Conservation (phyloP, 805 yeast species). For the Ogataea pini region DNA sequence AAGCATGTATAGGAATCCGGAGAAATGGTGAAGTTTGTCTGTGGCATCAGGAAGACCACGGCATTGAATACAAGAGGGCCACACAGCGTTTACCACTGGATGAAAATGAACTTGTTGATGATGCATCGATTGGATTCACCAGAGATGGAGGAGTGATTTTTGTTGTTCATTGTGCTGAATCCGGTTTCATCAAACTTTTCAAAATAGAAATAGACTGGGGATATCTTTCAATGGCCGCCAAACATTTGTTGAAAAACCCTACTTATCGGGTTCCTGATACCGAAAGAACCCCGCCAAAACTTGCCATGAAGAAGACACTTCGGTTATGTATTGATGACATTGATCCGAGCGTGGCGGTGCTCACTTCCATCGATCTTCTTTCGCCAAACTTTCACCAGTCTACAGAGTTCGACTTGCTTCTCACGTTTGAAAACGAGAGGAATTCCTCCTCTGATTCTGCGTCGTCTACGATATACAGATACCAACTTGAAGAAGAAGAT, state of each 20-base stretch:
- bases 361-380: constrained; percentile 42
- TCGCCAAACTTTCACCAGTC: constrained; percentile 46
- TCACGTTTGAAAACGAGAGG: constrained; percentile 41
- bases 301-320: constrained; percentile 38
- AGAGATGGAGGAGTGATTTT: constrained; percentile 48
- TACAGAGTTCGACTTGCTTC: constrained; percentile 47
- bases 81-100: constrained; percentile 35
- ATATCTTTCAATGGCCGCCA: constrained; percentile 47
- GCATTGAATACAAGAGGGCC: constrained; percentile 53
- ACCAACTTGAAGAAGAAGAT: constrained; percentile 24
- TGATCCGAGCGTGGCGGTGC: constrained; percentile 27
- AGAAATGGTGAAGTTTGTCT: constrained; percentile 59
- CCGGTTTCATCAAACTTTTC: constrained; percentile 43
- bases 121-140: constrained; percentile 54
- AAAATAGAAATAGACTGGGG: constrained; percentile 57
- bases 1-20: constrained; percentile 69
- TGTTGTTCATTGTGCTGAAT: constrained; percentile 40
- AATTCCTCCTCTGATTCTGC: constrained; percentile 12
- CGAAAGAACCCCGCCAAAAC: constrained; percentile 41
- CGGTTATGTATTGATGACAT: constrained; percentile 33
- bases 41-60: constrained; percentile 65
- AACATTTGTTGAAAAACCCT: constrained; percentile 46
- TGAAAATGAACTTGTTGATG: constrained; percentile 26
- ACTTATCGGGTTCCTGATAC: constrained; percentile 52
- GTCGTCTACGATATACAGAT: constrained; percentile 29